Evolutionary conservation across 768 basidiomycete species (phyloP).

Genomic region (Pleurotus giganteus): DNA sequence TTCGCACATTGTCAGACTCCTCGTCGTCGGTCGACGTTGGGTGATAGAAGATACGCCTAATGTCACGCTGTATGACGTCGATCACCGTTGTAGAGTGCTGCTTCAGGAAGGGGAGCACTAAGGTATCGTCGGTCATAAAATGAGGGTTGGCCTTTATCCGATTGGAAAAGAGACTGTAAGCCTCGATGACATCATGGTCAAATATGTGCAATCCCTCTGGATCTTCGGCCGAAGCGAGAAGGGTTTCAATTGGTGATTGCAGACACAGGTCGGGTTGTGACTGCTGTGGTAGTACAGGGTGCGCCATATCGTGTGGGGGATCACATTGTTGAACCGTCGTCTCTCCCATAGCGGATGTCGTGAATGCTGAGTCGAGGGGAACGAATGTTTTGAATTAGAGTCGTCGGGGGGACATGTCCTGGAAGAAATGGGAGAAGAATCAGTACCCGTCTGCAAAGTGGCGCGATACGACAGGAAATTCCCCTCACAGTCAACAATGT

Average conservation of each 20-base stretch:
- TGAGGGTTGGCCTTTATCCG: constrained; percentile 35
- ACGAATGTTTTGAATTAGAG: too few species aligned
- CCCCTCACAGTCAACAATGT: too few species aligned
- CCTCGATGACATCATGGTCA: constrained; percentile 57
- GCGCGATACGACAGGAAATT: too few species aligned
- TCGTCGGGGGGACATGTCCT: too few species aligned
- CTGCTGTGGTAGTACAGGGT: not conserved
- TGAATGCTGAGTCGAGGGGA: too few species aligned
- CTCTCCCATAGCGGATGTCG: too few species aligned
- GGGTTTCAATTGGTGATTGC: constrained; percentile 42
- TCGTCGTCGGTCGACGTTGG: constrained; percentile 20
- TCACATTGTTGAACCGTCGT: too few species aligned
- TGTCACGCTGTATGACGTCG: constrained; percentile 49
- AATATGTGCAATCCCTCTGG: constrained; percentile 33
- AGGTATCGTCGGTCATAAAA: not conserved
- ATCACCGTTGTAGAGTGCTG: constrained; percentile 31
- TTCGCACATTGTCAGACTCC: constrained; percentile 25
- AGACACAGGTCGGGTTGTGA: constrained; percentile 23
- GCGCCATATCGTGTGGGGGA: too few species aligned
- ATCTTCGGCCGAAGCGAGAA: constrained; percentile 44
- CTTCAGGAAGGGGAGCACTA: constrained; percentile 22
- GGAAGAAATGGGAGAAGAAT: too few species aligned
- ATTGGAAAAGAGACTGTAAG: constrained; percentile 51
- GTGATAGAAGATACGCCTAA: constrained; percentile 39
- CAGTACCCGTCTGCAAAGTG: too few species aligned